These are phyloP conservation scores for Ruellia speciosa DNA, from an alignment of 305 asterid species.

Conservation along the genomic window DNA sequence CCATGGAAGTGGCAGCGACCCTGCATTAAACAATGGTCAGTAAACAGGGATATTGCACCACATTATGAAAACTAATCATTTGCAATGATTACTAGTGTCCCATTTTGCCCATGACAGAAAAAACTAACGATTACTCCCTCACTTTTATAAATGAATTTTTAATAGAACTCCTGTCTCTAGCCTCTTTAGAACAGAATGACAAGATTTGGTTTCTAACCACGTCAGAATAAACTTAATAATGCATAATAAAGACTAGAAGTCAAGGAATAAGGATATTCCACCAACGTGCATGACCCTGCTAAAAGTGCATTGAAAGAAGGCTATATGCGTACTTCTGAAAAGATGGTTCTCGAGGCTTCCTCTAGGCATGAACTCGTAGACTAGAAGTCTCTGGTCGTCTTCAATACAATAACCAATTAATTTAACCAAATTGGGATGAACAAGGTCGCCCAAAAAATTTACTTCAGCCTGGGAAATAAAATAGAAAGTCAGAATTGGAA, in stretches of 20 bases:
- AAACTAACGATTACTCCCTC: no score
- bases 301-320: conserved; percentile 9
- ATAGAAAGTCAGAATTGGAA: conserved; percentile 11
- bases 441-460: conserved; percentile 56
- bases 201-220: no score
- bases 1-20: conserved; percentile 72
- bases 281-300: background rate
- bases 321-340: conserved; percentile 45
- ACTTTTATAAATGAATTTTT: no score
- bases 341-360: conserved; percentile 78
- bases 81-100: no score
- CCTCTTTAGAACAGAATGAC: no score
- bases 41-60: background rate
- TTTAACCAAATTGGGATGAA: conserved; percentile 66
- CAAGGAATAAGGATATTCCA: background rate
- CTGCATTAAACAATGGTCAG: conserved; percentile 25
- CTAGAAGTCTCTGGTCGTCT: conserved; percentile 63
- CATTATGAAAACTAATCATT: no score
- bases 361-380: conserved; percentile 67
- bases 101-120: no score
- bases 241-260: no score
- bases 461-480: conserved; percentile 60
- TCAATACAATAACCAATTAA: conserved; percentile 61
- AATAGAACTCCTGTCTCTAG: no score
- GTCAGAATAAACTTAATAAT: no score